Base-by-base conservation (phyloP, 2,329 filamentous ascomycete genomes). In the Cercospora sp. region DNA sequence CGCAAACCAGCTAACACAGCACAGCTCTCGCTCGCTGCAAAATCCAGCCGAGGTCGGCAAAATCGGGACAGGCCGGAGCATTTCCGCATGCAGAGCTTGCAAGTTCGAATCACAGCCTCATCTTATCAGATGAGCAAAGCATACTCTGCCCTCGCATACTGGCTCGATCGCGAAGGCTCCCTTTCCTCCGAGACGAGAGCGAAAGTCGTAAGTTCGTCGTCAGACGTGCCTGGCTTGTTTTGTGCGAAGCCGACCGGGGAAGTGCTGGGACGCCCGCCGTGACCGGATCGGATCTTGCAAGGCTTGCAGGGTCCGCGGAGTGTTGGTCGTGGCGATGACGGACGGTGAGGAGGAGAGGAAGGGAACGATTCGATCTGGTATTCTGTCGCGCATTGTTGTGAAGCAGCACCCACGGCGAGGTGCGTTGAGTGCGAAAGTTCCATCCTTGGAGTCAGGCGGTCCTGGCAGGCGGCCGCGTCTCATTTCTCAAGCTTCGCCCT, bases 121-220 rank as follows among this genome's bases (percentile, higher is more conserved):
- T 64, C 65, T 67, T 67, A 67, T 67, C 55, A 67, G 65, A 67
- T 67, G 64, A 61, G 64, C 48, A 51, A 53, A 48, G 57, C 64
- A 36, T 55, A 36, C 51, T 45, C 30, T 61, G 20, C 33, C 40
- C 59, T 20, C 59, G 2, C 23, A 61, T 12, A 61, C 36, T 61
- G 64, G 57, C 58, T 31, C 23, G 16, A 31, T 66, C 40, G 64
- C 59, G n/a, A 18, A 48, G 10, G 0, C 9, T 12, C 45, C 45
- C 45, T 48, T 20, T 48, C 12, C 45, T 48, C 45, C 45, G 45
- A 48, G 20, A 20, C 45, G 45, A 48, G 20, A 20, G 45, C 45
- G 45, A 48, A 48, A 48, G 45, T 48, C 45, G 45, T 48, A 23
- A 23, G 45, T 42, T 16, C 16, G n/a, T 20, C 18, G 42, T 48